Conservation (phyloP, 169 alveolate species). For the Cryptosporidium tyzzeri region DNA sequence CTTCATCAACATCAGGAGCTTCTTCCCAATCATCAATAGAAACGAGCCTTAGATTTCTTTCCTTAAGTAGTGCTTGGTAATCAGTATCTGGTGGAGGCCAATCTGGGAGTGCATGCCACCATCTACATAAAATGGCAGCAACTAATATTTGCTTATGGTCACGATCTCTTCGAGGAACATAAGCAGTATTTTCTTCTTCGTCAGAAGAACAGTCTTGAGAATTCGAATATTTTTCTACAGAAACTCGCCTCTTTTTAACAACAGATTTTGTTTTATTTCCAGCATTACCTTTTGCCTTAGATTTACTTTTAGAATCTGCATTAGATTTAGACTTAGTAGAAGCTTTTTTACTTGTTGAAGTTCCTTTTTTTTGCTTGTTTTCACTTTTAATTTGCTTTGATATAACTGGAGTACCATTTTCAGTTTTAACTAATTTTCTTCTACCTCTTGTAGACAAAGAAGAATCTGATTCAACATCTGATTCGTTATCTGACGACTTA, state of each 20-base stretch:
- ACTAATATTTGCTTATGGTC: constrained; percentile 71
- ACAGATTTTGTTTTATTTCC: not conserved
- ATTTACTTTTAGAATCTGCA: not conserved
- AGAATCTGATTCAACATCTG: constrained; percentile 4
- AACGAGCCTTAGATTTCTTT: constrained; percentile 86
- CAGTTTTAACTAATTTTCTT: constrained; percentile 16
- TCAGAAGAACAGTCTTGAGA: constrained; percentile 47
- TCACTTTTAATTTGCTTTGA: not conserved
- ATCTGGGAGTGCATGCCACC: constrained; percentile 94
- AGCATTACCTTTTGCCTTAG: not conserved
- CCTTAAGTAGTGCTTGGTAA: constrained; percentile 81
- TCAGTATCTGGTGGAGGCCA: constrained; percentile 93
- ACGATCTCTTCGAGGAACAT: constrained; percentile 71
- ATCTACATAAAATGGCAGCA: constrained; percentile 81
- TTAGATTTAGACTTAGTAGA: not conserved
- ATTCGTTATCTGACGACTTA: constrained; percentile 6
- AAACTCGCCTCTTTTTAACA: not conserved
- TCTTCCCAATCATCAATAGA: constrained; percentile 89
- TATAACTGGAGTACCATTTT: not conserved
- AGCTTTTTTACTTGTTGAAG: not conserved
- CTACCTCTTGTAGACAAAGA: constrained; percentile 14
- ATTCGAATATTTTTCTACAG: constrained; percentile 1
- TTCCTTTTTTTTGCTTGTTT: constrained; percentile 4
- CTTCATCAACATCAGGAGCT: constrained; percentile 87
- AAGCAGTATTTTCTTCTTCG: constrained; percentile 43